phyloP scores from a whole-genome alignment of 495 filamentous ascomycete genomes.

The Trichoderma orchidacearum region DNA sequence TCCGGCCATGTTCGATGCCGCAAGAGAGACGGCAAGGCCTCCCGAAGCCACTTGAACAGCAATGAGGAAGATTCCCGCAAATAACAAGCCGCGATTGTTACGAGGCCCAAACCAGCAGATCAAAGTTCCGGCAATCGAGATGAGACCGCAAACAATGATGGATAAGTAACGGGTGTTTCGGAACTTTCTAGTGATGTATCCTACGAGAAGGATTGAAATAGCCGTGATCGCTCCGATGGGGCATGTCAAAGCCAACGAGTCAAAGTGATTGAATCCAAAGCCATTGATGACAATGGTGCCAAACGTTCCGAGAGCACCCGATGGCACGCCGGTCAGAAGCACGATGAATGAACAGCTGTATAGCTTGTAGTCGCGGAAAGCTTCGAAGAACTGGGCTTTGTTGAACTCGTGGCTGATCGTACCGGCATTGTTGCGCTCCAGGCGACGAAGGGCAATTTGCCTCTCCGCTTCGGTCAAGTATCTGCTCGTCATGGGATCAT shows the following conservation, averaged over 20 bases:
- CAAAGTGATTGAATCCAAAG: constrained; percentile 29
- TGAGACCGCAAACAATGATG: constrained; percentile 1
- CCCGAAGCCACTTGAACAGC: constrained; percentile 22
- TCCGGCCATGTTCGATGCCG: constrained; percentile 24
- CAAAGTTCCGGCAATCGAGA: constrained; percentile 16
- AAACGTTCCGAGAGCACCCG: constrained; percentile 26
- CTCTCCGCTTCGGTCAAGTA: constrained; percentile 26
- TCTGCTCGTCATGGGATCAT: constrained; percentile 22
- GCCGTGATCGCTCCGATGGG: constrained; percentile 26
- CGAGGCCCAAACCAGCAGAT: constrained; percentile 23
- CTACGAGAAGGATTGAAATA: constrained; percentile 17
- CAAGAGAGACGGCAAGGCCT: background rate
- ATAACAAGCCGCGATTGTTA: constrained; percentile 23
- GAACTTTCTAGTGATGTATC: constrained; percentile 17
- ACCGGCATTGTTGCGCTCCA: constrained; percentile 24
- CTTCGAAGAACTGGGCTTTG: constrained; percentile 31
- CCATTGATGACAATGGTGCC: constrained; percentile 24
- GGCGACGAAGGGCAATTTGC: constrained; percentile 22
- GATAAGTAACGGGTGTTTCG: constrained; percentile 3
- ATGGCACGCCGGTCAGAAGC: constrained; percentile 27
- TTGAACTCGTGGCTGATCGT: constrained; percentile 29
- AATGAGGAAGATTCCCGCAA: constrained; percentile 29
- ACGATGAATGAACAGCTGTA: constrained; percentile 24
- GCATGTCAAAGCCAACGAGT: constrained; percentile 29
- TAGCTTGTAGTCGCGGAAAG: constrained; percentile 26